Evolutionary conservation across 1,284 basidiomycete species (phyloP).

Genomic region (Afroboletus lepidellus): DNA sequence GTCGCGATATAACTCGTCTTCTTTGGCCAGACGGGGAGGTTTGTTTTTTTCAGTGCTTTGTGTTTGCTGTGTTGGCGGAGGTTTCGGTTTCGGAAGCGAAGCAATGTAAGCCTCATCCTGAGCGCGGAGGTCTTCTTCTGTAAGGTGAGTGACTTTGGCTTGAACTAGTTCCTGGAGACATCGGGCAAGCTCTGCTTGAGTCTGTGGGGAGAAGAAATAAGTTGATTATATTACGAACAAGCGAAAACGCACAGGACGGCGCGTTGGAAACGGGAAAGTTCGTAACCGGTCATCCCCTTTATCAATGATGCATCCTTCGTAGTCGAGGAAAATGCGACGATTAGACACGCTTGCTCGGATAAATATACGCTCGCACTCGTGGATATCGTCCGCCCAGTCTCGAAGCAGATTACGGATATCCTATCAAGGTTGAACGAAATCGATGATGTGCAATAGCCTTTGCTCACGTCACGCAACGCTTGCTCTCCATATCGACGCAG

Average conservation of each 20-base stretch:
- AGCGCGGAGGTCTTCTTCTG: conserved; percentile 78
- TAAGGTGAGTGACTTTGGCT: conserved; percentile 84
- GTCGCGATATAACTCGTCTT: conserved; percentile 74
- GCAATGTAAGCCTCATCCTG: conserved; percentile 88
- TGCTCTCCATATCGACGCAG: conserved; percentile 95
- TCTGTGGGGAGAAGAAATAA: conserved; percentile 46
- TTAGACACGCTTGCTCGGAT: conserved; percentile 86
- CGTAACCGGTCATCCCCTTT: conserved; percentile 75
- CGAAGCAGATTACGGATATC: conserved; percentile 81
- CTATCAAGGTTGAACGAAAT: conserved; percentile 36
- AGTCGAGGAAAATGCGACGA: conserved; percentile 85
- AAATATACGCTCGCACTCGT: conserved; percentile 82
- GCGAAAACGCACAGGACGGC: conserved; percentile 72
- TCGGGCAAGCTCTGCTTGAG: conserved; percentile 86
- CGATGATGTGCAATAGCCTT: neutral
- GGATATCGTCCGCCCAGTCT: conserved; percentile 85
- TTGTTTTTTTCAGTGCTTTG: conserved; percentile 45
- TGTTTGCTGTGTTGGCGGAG: conserved; percentile 37
- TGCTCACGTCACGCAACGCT: conserved; percentile 80
- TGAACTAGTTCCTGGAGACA: conserved; percentile 87
- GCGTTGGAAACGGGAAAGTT: conserved; percentile 91
- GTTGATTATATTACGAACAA: neutral
- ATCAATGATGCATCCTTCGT: conserved; percentile 64
- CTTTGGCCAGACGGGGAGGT: conserved; percentile 64
- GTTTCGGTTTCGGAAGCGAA: conserved; percentile 77